Evolutionary conservation across 345 rosid species (phyloP).

Genomic region (Eucalyptus caleyi): DNA sequence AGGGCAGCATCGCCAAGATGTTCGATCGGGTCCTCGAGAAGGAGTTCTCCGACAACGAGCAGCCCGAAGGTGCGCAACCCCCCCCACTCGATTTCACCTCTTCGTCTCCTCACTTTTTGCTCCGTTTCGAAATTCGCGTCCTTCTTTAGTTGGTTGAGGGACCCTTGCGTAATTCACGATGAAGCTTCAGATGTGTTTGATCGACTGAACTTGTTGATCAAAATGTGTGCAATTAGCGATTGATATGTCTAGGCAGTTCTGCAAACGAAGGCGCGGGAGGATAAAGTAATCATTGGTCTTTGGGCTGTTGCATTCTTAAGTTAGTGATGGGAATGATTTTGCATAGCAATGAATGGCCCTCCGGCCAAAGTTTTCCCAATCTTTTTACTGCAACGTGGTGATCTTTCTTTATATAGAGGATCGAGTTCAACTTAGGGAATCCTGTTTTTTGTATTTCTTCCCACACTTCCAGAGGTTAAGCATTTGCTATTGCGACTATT

Average conservation of each 20-base stretch:
- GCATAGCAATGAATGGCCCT: neutral
- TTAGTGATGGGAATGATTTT: neutral
- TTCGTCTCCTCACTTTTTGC: neutral
- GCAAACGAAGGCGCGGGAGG: neutral
- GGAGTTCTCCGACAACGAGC: constrained; percentile 89
- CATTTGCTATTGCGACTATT: neutral
- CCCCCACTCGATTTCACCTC: neutral
- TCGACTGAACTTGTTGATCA: neutral
- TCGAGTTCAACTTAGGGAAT: neutral
- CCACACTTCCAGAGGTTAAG: neutral
- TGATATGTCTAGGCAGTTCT: neutral
- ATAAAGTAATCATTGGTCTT: neutral
- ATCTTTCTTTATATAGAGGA: neutral
- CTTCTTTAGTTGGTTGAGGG: neutral
- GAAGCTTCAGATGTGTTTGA: neutral
- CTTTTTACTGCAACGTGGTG: neutral
- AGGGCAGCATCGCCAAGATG: constrained; percentile 84
- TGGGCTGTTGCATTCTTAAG: neutral
- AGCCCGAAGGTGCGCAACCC: constrained; percentile 47
- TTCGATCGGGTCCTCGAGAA: constrained; percentile 92
- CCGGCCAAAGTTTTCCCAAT: neutral
- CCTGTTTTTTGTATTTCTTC: neutral
- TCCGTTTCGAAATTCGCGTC: neutral
- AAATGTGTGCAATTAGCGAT: neutral
- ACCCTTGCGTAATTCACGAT: neutral